These are phyloP conservation scores for Przewalskia tangutica DNA, from an alignment of 257 asterid genomes.

Conservation along the genomic window DNA sequence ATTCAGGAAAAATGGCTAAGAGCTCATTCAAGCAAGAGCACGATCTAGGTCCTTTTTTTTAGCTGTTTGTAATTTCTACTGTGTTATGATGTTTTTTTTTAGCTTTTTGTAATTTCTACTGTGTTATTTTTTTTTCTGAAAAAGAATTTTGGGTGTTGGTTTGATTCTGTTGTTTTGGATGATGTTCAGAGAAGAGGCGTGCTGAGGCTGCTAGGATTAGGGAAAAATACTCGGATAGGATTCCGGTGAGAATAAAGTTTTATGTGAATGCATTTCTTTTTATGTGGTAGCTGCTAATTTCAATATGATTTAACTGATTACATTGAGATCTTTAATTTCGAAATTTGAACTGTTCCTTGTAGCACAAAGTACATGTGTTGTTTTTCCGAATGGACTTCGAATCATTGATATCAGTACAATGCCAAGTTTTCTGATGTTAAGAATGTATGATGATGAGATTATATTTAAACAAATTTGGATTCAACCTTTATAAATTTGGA, in stretches of 20 bases:
- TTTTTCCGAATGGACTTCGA: not conserved
- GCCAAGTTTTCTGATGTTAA: no score
- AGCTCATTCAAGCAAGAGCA: constrained; percentile 60
- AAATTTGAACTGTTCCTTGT: not conserved
- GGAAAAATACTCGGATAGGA: constrained; percentile 63
- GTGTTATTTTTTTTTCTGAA: not conserved
- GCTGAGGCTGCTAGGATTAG: constrained; percentile 69
- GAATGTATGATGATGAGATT: not conserved
- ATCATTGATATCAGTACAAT: not conserved
- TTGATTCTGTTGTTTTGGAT: constrained; percentile 2
- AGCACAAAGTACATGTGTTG: not conserved
- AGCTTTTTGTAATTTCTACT: not conserved
- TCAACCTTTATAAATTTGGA: not conserved
- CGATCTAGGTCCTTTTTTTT: constrained; percentile 40
- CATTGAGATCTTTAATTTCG: not conserved
- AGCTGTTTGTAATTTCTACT: no score
- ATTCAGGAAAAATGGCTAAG: constrained; percentile 40
- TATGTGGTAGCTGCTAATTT: not conserved
- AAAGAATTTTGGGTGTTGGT: not conserved
- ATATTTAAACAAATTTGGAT: not conserved
- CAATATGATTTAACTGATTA: not conserved
- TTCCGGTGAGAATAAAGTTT: constrained; percentile 43
- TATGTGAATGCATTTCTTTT: not conserved
- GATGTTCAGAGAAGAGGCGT: constrained; percentile 45
- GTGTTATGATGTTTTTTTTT: no score